These are phyloP conservation scores for Rhizoclosmatium hyalinum DNA, from an alignment of 371 early-diverging fungal genomes.

Conservation along the genomic window DNA sequence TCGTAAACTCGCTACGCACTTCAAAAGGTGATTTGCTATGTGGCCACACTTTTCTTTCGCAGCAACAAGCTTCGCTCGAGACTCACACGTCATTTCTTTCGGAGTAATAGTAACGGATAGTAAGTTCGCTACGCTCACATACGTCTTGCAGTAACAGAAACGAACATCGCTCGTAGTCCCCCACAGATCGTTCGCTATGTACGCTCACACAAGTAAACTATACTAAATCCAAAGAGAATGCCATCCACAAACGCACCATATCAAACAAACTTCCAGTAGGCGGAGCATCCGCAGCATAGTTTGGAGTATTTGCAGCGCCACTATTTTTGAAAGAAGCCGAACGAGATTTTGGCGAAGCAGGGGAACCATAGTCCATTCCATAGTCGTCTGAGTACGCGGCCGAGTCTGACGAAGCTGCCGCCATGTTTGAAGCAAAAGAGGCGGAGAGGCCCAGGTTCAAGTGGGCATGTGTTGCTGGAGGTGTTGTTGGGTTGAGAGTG, in stretches of 20 bases:
- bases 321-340: not conserved
- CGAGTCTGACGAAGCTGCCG: not conserved
- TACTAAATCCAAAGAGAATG: too few relatives aligned
- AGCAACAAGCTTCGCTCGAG: too few relatives aligned
- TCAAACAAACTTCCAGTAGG: constrained; percentile 18
- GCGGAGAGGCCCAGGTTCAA: not conserved
- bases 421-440: not conserved
- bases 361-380: constrained; percentile 14
- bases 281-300: constrained; percentile 22
- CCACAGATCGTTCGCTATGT: too few relatives aligned
- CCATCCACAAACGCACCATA: constrained; percentile 6
- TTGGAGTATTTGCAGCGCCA: not conserved
- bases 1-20: too few relatives aligned
- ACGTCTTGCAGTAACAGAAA: too few relatives aligned
- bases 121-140: too few relatives aligned
- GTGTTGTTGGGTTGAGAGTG: not conserved
- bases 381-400: not conserved
- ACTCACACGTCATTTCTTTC: too few relatives aligned
- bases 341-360: not conserved
- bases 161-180: too few relatives aligned
- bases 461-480: not conserved
- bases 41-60: too few relatives aligned
- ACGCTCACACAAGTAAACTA: too few relatives aligned
- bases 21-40: too few relatives aligned
- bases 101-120: too few relatives aligned